Base-by-base conservation (phyloP, 352 stramenopile genomes). In the Phytophthora pluvialis region DNA sequence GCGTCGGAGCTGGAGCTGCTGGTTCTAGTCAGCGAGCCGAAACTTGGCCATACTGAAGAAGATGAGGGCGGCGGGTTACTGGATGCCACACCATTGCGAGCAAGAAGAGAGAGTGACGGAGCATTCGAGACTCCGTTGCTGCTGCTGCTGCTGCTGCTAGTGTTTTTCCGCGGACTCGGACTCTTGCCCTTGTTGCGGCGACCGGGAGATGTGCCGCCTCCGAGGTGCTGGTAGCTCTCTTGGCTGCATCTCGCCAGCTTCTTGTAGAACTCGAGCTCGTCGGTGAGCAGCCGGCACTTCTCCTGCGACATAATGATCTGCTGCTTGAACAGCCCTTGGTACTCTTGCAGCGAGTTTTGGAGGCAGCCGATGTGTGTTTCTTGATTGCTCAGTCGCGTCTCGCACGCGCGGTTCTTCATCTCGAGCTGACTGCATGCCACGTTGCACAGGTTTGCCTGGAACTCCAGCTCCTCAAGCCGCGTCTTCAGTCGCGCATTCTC, bases 241-340 rank as follows among this genome's bases (percentile, higher is more conserved):
- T 84, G 70, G 12, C 64, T 81, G 46, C 68, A 82, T 63, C 80
- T 88, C 40, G 81, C 74, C 44, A 93, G 72, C 58, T 90, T 93
- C 67, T 91, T 93, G 77, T 93, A 91, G 47, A 90, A 91, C 47
- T 91, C 78, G 49, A 93, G 81, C 56, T 93, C 85, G 56, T 93
- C 84, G 4, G 81, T 80, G 26, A 93, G 73, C 46, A 91, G 66
- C 3, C 84, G 79, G 29, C 81, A 89, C 35, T 93, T 91, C 62
- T 93, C 82, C 47, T 91, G 82, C 2, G 80, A 91, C 79, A 91
- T 88, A 54, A 90, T 81, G 46, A 91, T 89, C 69, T 93, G 85
- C 67, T 90, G 80, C 70, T 91, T 89, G 67, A 91, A 91, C 13
- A 93, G 73, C 3, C 77, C 78, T 53, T 93, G 85, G 55, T 91